Base-by-base conservation (phyloP, 768 basidiomycete genomes). In the Collybiopsis confluens region DNA sequence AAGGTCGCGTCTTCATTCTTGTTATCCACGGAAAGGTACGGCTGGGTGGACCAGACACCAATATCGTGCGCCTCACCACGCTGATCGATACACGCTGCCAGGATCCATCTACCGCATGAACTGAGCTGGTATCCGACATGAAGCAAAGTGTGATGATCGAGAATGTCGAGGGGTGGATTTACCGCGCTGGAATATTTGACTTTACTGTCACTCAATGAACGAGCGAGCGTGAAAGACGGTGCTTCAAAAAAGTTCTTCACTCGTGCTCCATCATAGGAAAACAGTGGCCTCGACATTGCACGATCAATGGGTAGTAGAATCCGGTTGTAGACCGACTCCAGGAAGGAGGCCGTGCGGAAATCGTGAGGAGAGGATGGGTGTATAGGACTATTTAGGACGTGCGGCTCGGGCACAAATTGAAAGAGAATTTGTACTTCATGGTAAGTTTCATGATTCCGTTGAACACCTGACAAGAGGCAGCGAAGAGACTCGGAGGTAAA, bases 111-210 rank as follows among this genome's bases (percentile, higher is more conserved):
- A 9, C 85, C 79, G 54, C 86, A 88, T 4, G 65, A 59, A 10
- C 86, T 85, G 1, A 86, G 56, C 37, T 70, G 74, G 65, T 94
- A 94, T 2, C 82, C 92, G 36, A 92, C 76, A 63, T 94, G 92
- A 41, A 94, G 69, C 50, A 92, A 68, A 1, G 80, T 83, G 57
- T 83, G 75, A 26, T 78, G 70, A 48, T 84, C 80, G 44, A 78
- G 50, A 15, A 84, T 77, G 54, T 83, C 83, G 3, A 79, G 63
- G 4, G 73, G 64, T 9, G 76, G 59, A 52, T 70, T 68, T 1
- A 68, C 54, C 15, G 71, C 56, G 46, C 73, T 65, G 37, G 66
- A 57, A 59, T 70, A 75, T 26, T 72, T 67, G n/a, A 73, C 73
- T 40, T 71, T 72, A 56, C 56, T 61, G 24, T 59, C 46, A 30